These are phyloP conservation scores for Pseudocercospora fuligena DNA, from an alignment of 2,329 filamentous ascomycete species.

Conservation along the genomic window DNA sequence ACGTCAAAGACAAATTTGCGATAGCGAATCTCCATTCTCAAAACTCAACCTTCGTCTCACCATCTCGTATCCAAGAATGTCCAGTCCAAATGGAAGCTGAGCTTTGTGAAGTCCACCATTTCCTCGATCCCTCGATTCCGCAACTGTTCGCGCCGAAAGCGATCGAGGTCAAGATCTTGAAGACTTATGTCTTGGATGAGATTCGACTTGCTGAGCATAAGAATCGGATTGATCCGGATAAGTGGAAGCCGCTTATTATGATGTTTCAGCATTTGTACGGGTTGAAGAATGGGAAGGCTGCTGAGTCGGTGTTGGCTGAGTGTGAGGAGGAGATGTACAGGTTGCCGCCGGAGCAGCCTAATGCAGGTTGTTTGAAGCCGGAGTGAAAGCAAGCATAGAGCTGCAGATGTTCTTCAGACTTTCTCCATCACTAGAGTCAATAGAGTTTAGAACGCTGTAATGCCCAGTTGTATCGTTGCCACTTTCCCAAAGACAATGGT, in stretches of 20 bases:
- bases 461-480: background rate
- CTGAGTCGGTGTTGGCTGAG: constrained; percentile 8
- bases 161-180: constrained; percentile 10
- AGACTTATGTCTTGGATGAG: constrained; percentile 14
- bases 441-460: background rate
- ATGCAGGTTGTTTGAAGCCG: background rate
- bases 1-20: constrained; percentile 15
- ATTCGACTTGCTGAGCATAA: constrained; percentile 4
- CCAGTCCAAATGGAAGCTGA: constrained; percentile 18
- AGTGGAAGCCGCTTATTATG: constrained; percentile 19
- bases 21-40: background rate
- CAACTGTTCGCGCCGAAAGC: background rate
- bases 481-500: background rate
- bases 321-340: constrained; percentile 14
- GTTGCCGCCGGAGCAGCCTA: background rate
- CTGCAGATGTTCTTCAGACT: background rate
- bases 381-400: background rate
- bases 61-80: constrained; percentile 13
- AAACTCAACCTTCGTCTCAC: constrained; percentile 5
- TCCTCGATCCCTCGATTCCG: background rate
- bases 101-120: background rate
- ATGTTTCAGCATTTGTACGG: constrained; percentile 16
- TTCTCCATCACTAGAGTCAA: background rate
- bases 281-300: constrained; percentile 3
- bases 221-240: constrained; percentile 14